Base-by-base conservation (phyloP, 345 rosid species). In the Sisymbrium irio region DNA sequence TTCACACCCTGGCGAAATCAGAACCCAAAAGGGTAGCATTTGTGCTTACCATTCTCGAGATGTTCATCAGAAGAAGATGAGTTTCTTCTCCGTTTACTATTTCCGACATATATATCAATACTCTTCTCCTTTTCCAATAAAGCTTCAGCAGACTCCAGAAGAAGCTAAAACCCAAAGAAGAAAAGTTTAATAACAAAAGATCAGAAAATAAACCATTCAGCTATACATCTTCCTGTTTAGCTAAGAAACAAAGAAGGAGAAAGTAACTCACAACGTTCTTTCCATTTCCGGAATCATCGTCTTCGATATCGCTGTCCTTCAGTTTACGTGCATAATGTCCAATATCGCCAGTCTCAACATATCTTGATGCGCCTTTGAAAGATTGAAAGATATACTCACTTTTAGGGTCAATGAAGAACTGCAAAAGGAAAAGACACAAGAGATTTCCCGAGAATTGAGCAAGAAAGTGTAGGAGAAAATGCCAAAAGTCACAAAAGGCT, bases 301-400 rank as follows among this genome's bases (percentile, higher is more conserved):
- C 75, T 35, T 67, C 27, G 36, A 57, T 67, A 55, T 51, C 67
- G 27, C 46, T 83, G 36, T 79, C 91, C 62, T 81, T 88, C 27
- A 83, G 69, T 62, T 82, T 91, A 78, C 79, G 77, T 2, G 94
- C 92, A 73, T 80, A 79, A 75, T 61, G 79, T 70, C 98, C 91
- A 42, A 81, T 35, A 33, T 78, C 77, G 2, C 94, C 98, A 39
- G 91, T 91, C 56, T 84, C 81, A 76, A 89, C 77, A 84, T 88
- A 94, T 32, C 90, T 86, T 79, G 71, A 80, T 10, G 89, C 97
- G 50, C 82, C 93, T 83, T 72, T 94, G 88, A 91, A 85, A 20
- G 98, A 94, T 44, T 86, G 91, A 78, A 94, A 91, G 65, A 85
- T 76, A 82, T 82, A 91, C 72, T 84, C 94, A 81, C 86, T 87